These are phyloP conservation scores for Neobulgaria alba DNA, from an alignment of 2,329 filamentous ascomycete genomes.

Conservation along the genomic window DNA sequence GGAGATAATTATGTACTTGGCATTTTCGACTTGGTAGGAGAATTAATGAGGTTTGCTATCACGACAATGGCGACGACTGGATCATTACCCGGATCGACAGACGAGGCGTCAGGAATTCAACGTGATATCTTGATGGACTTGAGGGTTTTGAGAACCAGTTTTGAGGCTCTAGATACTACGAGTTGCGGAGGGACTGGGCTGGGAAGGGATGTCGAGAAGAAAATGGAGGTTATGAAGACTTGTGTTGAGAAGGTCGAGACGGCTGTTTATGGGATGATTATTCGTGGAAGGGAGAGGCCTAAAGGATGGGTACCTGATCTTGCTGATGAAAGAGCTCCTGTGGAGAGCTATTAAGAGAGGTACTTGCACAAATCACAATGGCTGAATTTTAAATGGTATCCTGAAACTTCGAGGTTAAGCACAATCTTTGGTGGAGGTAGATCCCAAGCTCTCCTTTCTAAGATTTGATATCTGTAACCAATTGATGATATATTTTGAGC, in stretches of 20 bases:
- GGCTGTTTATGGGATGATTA: slow-evolving; percentile 77
- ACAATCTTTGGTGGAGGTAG: too few relatives aligned
- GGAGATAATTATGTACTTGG: slow-evolving; percentile 84
- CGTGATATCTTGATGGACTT: slow-evolving; percentile 71
- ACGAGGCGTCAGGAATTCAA: slow-evolving; percentile 26
- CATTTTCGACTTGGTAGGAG: slow-evolving; percentile 87
- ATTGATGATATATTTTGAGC: too few relatives aligned
- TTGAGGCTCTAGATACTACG: slow-evolving; percentile 62
- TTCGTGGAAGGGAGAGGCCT: slow-evolving; percentile 80
- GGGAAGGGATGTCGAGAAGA: slow-evolving; percentile 59
- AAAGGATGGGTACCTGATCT: slow-evolving; percentile 88
- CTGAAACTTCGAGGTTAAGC: too few relatives aligned
- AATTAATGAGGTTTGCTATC: slow-evolving; percentile 95
- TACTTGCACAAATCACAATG: too few relatives aligned
- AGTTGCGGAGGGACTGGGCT: slow-evolving; percentile 42
- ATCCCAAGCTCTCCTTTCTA: too few relatives aligned
- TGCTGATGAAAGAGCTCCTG: slow-evolving; percentile 20
- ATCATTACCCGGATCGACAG: slow-evolving; percentile 32
- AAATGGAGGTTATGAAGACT: slow-evolving; percentile 76
- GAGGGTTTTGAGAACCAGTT: slow-evolving; percentile 64
- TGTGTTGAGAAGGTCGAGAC: slow-evolving; percentile 93
- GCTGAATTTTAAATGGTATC: too few relatives aligned
- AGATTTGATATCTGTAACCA: too few relatives aligned
- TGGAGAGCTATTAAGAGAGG: slow-evolving; percentile 25
- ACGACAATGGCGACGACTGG: slow-evolving; percentile 68